phyloP scores from a whole-genome alignment of 176 grass and related monocot species.

The Puya raimondii region DNA sequence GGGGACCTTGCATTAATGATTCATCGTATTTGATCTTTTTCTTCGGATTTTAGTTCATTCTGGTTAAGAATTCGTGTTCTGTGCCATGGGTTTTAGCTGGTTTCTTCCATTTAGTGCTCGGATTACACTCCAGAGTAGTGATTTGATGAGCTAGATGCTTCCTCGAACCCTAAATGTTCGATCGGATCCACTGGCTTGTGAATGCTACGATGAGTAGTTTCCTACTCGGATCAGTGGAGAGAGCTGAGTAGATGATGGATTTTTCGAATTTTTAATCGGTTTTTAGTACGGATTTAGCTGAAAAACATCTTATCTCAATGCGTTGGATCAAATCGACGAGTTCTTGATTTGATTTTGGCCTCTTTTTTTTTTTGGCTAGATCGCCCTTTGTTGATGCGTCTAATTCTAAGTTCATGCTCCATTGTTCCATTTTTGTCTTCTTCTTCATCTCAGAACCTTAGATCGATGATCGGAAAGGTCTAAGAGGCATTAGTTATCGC shows the following conservation, averaged over 20 bases:
- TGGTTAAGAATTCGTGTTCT: neutral
- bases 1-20: neutral
- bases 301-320: neutral
- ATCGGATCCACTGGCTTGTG: too few relatives aligned
- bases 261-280: slow-evolving; percentile 3
- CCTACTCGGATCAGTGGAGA: too few relatives aligned
- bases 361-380: slow-evolving; percentile 11
- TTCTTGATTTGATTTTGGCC: slow-evolving; percentile 6
- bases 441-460: neutral
- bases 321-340: slow-evolving; percentile 4
- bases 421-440: neutral
- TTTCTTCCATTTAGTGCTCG: neutral
- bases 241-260: neutral
- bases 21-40: neutral
- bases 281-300: slow-evolving; percentile 10
- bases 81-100: neutral
- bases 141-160: too few relatives aligned
- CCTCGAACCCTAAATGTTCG: too few relatives aligned
- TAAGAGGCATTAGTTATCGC: neutral
- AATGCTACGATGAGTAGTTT: too few relatives aligned
- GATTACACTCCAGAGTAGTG: too few relatives aligned
- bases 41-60: neutral
- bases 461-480: neutral
- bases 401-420: neutral
- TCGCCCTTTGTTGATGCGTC: neutral